These are phyloP conservation scores for Boletus rubropictus DNA, from an alignment of 768 basidiomycete genomes.

Conservation along the genomic window DNA sequence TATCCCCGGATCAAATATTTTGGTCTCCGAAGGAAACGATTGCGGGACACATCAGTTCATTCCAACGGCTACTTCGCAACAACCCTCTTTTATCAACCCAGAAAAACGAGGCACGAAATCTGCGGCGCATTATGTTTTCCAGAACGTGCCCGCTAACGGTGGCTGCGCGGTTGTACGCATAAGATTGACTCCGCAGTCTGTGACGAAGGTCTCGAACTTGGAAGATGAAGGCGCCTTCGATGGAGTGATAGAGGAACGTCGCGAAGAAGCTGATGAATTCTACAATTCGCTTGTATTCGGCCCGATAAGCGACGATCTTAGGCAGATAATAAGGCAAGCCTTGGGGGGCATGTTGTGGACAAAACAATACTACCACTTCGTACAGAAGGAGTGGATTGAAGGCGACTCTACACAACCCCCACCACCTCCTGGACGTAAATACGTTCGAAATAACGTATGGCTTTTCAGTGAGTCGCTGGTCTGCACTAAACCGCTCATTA, in stretches of 20 bases:
- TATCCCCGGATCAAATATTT: constrained; percentile 34
- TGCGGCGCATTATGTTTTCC: constrained; percentile 87
- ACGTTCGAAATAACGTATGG: constrained; percentile 73
- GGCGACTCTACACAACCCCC: constrained; percentile 95
- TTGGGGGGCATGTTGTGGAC: constrained; percentile 97
- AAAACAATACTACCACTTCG: constrained; percentile 94
- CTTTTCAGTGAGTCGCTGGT: not conserved
- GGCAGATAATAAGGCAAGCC: constrained; percentile 95
- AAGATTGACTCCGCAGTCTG: constrained; percentile 76
- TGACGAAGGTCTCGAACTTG: constrained; percentile 72
- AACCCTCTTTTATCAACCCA: constrained; percentile 68
- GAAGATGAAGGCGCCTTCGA: constrained; percentile 90
- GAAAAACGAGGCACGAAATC: constrained; percentile 85
- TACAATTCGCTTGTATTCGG: constrained; percentile 77
- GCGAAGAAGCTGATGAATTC: constrained; percentile 95
- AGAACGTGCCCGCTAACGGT: constrained; percentile 80
- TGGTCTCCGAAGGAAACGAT: not conserved
- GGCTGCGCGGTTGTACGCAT: constrained; percentile 94
- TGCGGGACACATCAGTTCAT: not conserved
- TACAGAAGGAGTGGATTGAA: constrained; percentile 93
- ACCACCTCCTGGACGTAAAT: constrained; percentile 85
- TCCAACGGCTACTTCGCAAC: not conserved
- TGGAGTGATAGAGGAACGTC: constrained; percentile 79
- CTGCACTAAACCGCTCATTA: constrained; percentile 24
- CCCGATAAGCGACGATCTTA: constrained; percentile 85